phyloP scores from a whole-genome alignment of 2,329 filamentous ascomycete species.

The Huntiella moniliformis region DNA sequence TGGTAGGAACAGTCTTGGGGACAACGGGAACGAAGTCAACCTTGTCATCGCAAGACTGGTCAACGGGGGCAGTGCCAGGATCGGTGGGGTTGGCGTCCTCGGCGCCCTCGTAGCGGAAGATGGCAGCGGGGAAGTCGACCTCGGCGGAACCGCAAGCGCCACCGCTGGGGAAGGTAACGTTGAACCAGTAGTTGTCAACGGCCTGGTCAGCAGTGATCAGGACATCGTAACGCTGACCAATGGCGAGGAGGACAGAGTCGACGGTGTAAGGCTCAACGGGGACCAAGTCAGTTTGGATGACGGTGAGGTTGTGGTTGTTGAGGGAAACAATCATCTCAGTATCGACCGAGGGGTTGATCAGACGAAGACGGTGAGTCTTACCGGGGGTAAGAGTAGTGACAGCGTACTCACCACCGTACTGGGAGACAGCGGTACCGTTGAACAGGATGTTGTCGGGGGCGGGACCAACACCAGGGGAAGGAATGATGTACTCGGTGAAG shows the following conservation, averaged over 20 bases:
- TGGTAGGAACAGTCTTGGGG: constrained; percentile 14
- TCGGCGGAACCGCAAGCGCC: constrained; percentile 18
- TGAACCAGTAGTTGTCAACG: no score
- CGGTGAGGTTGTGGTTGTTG: constrained; percentile 40
- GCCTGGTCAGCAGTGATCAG: no score
- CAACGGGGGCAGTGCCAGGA: no score
- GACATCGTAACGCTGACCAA: constrained; percentile 30
- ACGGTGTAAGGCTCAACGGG: constrained; percentile 43
- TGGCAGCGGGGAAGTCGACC: constrained; percentile 18
- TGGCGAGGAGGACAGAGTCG: constrained; percentile 37
- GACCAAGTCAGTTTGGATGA: constrained; percentile 47
- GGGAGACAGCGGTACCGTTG: constrained; percentile 31
- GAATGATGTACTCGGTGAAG: constrained; percentile 10
- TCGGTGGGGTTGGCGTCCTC: constrained; percentile 14
- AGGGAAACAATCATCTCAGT: constrained; percentile 36
- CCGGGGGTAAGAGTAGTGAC: constrained; percentile 28
- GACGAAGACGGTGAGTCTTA: constrained; percentile 38
- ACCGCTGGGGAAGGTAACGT: constrained; percentile 18
- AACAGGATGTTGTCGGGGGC: constrained; percentile 37
- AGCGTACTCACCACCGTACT: no score
- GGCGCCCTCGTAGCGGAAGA: constrained; percentile 22
- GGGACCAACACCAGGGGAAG: constrained; percentile 13
- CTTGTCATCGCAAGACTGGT: constrained; percentile 14
- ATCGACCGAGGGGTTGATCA: constrained; percentile 38
- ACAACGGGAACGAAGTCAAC: constrained; percentile 16